phyloP scores from a whole-genome alignment of 139 green algal species.

The Micractinium conductrix region DNA sequence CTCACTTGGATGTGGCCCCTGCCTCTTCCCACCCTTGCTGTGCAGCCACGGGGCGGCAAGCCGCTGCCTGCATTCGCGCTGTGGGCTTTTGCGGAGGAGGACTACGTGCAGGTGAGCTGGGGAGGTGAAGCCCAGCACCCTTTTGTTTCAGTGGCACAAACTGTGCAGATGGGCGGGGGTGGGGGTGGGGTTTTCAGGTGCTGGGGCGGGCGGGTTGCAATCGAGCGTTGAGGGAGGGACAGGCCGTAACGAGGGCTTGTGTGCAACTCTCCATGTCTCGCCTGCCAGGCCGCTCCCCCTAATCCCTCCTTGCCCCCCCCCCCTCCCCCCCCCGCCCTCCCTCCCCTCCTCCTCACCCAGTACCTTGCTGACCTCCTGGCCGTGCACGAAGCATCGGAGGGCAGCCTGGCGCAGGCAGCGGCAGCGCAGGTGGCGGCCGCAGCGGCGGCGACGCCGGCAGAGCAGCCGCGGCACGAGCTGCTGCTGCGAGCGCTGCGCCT shows the following conservation, averaged over 20 bases:
- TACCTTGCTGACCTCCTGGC: conserved; percentile 47
- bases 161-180: not conserved
- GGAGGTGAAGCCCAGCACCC: not conserved
- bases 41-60: conserved; percentile 10
- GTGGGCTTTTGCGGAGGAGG: conserved; percentile 34
- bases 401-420: conserved; percentile 19
- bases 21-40: not conserved
- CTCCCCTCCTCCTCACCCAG: no score
- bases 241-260: no score
- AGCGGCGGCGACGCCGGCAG: not conserved
- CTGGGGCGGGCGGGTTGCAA: no score
- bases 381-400: conserved; percentile 45
- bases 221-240: no score
- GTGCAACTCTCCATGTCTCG: no score
- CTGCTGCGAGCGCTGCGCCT: not conserved
- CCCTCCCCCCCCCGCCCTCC: no score
- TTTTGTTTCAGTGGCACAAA: no score
- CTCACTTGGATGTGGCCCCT: no score
- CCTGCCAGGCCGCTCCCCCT: no score
- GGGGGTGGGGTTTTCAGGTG: no score
- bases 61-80: conserved; percentile 43
- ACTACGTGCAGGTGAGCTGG: conserved; percentile 30
- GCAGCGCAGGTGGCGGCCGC: conserved; percentile 2
- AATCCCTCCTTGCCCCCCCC: no score
- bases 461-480: not conserved